Evolutionary conservation across 495 filamentous ascomycete genomes (phyloP).

Genomic region (Diplogelasinospora grovesii): DNA sequence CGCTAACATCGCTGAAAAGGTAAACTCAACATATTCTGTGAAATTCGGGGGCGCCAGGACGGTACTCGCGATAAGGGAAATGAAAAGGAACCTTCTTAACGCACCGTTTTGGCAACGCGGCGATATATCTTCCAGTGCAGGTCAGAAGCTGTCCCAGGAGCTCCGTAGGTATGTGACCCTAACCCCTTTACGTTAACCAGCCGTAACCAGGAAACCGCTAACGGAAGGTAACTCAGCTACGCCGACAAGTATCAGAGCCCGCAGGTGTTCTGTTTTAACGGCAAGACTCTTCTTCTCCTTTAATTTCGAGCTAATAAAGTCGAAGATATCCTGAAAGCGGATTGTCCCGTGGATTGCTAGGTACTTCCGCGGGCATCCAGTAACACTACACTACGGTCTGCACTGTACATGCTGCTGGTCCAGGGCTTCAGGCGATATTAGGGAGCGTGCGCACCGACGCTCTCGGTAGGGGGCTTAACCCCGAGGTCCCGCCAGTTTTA

Average conservation of each 20-base stretch:
- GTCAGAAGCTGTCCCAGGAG: constrained; percentile 12
- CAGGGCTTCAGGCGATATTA: too few species aligned
- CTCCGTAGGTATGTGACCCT: constrained; percentile 11
- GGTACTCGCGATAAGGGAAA: constrained; percentile 11
- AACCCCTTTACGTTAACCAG: constrained; percentile 9
- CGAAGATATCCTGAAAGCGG: constrained; percentile 6
- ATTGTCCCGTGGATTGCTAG: constrained; percentile 12
- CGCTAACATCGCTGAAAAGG: constrained; percentile 6
- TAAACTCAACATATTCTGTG: constrained; percentile 10
- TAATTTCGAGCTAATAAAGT: constrained; percentile 9
- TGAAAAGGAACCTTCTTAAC: constrained; percentile 11
- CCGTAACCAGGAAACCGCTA: too few species aligned
- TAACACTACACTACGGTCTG: constrained; percentile 3
- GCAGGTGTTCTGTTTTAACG: constrained; percentile 13
- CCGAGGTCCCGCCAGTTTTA: too few species aligned
- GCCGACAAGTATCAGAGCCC: constrained; percentile 11
- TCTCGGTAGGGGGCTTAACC: too few species aligned
- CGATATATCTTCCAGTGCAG: neutral
- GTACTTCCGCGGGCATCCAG: constrained; percentile 7
- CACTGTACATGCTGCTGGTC: constrained; percentile 15
- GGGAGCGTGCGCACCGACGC: too few species aligned
- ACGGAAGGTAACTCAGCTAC: constrained; percentile 11
- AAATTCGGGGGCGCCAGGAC: neutral
- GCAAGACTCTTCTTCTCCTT: constrained; percentile 9
- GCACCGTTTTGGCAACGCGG: constrained; percentile 1